Evolutionary conservation across 805 yeast genomes (phyloP).

Genomic region (Yarrowia sp.): DNA sequence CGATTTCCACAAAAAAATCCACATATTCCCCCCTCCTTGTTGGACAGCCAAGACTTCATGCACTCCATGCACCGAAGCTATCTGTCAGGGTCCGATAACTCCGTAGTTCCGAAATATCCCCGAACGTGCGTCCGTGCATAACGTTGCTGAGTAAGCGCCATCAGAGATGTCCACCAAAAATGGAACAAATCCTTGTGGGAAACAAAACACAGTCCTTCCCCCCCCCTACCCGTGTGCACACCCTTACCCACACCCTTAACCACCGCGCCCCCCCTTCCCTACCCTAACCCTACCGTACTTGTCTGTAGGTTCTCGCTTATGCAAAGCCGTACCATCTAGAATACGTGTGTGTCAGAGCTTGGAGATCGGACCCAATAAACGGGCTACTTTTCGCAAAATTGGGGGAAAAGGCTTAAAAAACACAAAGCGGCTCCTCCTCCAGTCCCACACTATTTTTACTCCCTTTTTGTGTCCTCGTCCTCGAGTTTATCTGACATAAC

Average conservation of each 20-base stretch:
- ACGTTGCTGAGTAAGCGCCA: no score
- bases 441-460: no score
- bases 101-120: conserved; percentile 11
- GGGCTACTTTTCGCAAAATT: no score
- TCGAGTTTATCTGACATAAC: not conserved
- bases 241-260: no score
- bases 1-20: no score
- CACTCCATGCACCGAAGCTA: conserved; percentile 25
- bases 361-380: not conserved
- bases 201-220: no score
- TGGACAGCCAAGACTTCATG: conserved; percentile 1
- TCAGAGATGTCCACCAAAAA: no score
- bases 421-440: not conserved
- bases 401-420: not conserved
- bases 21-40: not conserved
- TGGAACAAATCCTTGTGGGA: not conserved
- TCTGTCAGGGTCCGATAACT: conserved; percentile 31
- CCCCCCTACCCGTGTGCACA: no score
- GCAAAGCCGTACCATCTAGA: conserved; percentile 37
- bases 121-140: no score
- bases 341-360: conserved; percentile 28
- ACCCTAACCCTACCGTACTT: not conserved
- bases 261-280: no score
- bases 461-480: no score
- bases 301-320: conserved; percentile 23